Base-by-base conservation (phyloP, 208 protist species). In the Leishmania martiniquensis region DNA sequence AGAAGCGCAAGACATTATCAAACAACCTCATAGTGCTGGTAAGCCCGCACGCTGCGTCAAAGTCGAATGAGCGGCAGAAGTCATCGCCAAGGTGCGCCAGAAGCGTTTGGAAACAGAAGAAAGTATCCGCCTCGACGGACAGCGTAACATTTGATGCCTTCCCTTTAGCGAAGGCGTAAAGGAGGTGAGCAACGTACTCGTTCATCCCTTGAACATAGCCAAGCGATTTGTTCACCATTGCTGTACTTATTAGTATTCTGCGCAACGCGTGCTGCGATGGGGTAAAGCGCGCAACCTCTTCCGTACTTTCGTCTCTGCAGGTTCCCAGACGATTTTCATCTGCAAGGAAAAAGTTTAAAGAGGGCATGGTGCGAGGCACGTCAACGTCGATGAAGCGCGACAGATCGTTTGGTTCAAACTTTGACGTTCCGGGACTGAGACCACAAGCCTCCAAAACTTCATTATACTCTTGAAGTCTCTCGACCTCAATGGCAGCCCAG, bases 171-270 rank as follows among this genome's bases (percentile, higher is more conserved):
- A 92, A 95, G 4, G 91, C 89, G 73, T 90, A 95, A 4, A 98
- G 79, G 15, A 96, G 78, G 59, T 95, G 89, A 7, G 84, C 91
- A 1, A 90, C 90, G 29, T 95, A 81, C 57, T 96, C 90, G 76
- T 95, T 98, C 92, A 96, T 96, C 1, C 91, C 91, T 71, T 95
- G 92, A 22, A 97, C 89, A 76, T 97, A 98, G 10, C 89, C 85
- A 34, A 96, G 62, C 0, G 92, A 89, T 37, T 86, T 93, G 66
- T 97, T 96, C 0, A 90, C 87, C 13, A 62, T 74, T 22, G 88
- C 90, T 13, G 89, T 87, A 7, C 89, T 87, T 70, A 89, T 89
- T 10, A 97, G 79, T n/a, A 98, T 87, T 45, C 93, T 82, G 6
- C 88, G 80, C 29, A 97, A 72, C 22, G 79, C 78, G 52, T 93